Conservation (phyloP, 306 rosid genomes). For the Erythrophleum fordii region DNA sequence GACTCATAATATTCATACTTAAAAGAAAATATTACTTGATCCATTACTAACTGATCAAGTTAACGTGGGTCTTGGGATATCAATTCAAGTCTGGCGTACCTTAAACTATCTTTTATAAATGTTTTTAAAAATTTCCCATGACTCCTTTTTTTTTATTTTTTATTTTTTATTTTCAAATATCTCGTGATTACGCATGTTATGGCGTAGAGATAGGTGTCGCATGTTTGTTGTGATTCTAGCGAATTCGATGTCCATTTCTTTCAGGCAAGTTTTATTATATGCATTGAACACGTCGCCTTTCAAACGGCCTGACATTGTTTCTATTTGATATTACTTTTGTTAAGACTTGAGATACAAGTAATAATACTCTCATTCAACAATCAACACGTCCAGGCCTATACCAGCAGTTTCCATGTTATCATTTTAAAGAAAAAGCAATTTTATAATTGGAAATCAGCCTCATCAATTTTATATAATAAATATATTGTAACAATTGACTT, state of each 20-base stretch:
- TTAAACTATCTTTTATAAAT: no score
- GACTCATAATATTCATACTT: no score
- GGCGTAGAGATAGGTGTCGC: background rate
- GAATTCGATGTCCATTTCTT: background rate
- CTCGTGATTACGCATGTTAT: background rate
- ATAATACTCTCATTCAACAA: background rate
- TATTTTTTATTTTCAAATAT: no score
- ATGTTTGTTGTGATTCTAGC: background rate
- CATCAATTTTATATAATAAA: background rate
- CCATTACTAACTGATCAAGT: no score
- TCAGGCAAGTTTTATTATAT: background rate
- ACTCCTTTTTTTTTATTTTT: no score
- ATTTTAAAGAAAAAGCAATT: no score
- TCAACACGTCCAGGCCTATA: background rate
- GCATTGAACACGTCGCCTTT: constrained; percentile 8
- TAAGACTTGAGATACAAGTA: no score
- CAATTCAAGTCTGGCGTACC: no score
- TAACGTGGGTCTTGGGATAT: no score
- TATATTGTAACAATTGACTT: background rate
- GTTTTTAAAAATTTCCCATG: no score
- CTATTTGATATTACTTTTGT: background rate
- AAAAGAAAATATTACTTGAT: no score
- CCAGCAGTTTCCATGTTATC: background rate
- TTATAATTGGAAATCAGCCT: no score
- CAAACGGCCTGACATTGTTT: background rate